A percentile compares a stretch with the other conserved stretches of the same genome.
phyloP scores from a whole-genome alignment of 2,329 filamentous ascomycete species.

The Hypoxylon sp. region DNA sequence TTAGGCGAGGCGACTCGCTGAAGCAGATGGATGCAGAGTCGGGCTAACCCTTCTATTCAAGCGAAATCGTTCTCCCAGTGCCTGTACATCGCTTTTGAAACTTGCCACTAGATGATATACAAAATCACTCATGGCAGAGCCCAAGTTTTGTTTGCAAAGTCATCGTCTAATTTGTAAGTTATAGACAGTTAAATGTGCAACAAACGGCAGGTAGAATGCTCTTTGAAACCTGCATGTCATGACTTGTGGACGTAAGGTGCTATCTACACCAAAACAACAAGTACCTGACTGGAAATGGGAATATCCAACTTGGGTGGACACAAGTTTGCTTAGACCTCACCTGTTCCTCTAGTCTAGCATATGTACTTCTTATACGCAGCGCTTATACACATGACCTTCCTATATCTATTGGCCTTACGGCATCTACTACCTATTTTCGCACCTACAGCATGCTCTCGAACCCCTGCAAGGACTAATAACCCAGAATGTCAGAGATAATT shows the following conservation, averaged over 20 bases:
- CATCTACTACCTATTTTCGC: neutral
- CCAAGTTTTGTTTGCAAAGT: neutral
- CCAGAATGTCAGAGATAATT: conserved; percentile 13
- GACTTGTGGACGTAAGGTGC: neutral
- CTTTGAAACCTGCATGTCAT: neutral
- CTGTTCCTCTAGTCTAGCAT: neutral
- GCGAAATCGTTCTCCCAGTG: no score
- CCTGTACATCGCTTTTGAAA: no score
- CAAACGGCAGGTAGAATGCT: neutral
- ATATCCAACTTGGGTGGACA: neutral
- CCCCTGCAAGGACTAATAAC: neutral
- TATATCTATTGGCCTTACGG: neutral
- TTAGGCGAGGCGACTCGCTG: no score
- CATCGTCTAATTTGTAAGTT: neutral
- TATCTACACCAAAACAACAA: neutral
- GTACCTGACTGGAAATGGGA: neutral
- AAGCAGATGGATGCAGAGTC: no score
- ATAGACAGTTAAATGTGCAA: no score
- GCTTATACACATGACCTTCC: neutral
- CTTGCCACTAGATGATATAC: no score
- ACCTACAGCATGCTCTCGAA: conserved; percentile 1
- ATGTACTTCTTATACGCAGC: neutral
- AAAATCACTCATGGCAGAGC: no score
- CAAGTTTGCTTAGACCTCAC: neutral
- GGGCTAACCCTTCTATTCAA: no score